phyloP scores from a whole-genome alignment of 2,329 filamentous ascomycete species.

The Pseudocercospora pini-densiflorae region DNA sequence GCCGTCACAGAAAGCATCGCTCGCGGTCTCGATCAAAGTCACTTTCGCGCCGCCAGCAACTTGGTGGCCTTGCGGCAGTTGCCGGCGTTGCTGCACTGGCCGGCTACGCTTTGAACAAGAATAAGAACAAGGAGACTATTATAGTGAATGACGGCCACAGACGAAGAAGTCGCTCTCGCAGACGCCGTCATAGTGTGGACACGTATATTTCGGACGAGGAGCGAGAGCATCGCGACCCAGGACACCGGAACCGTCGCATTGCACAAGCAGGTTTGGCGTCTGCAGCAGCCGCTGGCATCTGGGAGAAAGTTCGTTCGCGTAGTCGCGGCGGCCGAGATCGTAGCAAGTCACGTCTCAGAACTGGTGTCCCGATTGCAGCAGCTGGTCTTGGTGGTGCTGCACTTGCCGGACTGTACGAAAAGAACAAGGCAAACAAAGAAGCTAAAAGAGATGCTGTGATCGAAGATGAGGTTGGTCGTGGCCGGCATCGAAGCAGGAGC shows the following conservation, averaged over 20 bases:
- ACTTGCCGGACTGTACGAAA: constrained; percentile 66
- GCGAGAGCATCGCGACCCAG: constrained; percentile 41
- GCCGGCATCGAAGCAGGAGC: constrained; percentile 29
- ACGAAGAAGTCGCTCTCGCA: constrained; percentile 50
- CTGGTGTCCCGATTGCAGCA: constrained; percentile 64
- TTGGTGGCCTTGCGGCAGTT: constrained; percentile 64
- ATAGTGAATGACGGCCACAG: constrained; percentile 46
- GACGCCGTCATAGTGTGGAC: constrained; percentile 47
- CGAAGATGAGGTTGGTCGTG: constrained; percentile 41
- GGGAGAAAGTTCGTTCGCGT: constrained; percentile 61
- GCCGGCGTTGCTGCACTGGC: constrained; percentile 65
- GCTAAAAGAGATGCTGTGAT: constrained; percentile 51
- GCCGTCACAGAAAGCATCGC: constrained; percentile 37
- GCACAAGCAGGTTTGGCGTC: constrained; percentile 66
- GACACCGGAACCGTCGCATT: constrained; percentile 62
- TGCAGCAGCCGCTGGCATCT: constrained; percentile 65
- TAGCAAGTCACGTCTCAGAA: constrained; percentile 60
- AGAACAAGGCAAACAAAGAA: constrained; percentile 64
- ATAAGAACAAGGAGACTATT: constrained; percentile 53
- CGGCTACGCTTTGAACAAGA: constrained; percentile 55
- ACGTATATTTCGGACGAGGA: constrained; percentile 31
- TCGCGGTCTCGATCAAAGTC: constrained; percentile 39
- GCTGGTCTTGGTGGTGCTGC: constrained; percentile 66
- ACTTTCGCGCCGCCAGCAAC: constrained; percentile 46
- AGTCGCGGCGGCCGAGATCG: constrained; percentile 58